Conservation (phyloP, 2,329 filamentous ascomycete species). For the Bipolaris oryzae region DNA sequence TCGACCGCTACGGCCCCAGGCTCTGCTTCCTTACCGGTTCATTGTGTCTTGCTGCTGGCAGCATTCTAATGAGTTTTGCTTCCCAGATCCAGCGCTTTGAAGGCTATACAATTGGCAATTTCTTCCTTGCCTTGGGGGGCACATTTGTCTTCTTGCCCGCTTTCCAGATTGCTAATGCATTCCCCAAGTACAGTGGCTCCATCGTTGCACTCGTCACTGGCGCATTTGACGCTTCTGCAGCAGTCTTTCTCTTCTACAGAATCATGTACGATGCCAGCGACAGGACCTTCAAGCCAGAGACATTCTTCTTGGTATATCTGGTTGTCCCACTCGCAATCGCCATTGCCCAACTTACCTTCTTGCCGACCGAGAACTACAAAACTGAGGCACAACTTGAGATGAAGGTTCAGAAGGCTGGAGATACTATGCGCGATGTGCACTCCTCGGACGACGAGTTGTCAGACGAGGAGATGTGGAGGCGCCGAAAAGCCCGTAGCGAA, state of each 20-base stretch:
- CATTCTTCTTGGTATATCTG: slow-evolving; percentile 76
- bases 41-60: slow-evolving; percentile 41
- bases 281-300: slow-evolving; percentile 64
- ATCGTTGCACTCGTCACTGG: slow-evolving; percentile 81
- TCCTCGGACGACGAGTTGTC: slow-evolving; percentile 61
- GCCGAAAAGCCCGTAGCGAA: slow-evolving; percentile 41
- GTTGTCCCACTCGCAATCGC: slow-evolving; percentile 71
- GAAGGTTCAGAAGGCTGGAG: slow-evolving; percentile 42
- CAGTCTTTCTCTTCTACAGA: slow-evolving; percentile 76
- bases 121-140: slow-evolving; percentile 77
- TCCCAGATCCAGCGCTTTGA: slow-evolving; percentile 46
- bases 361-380: slow-evolving; percentile 80
- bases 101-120: slow-evolving; percentile 70
- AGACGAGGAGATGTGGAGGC: slow-evolving; percentile 56
- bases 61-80: slow-evolving; percentile 47
- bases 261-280: slow-evolving; percentile 68
- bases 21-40: slow-evolving; percentile 42
- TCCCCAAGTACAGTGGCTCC: slow-evolving; percentile 76
- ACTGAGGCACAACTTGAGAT: slow-evolving; percentile 55
- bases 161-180: slow-evolving; percentile 84
- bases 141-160: slow-evolving; percentile 83
- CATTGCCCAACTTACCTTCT: slow-evolving; percentile 69
- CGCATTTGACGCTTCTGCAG: slow-evolving; percentile 82
- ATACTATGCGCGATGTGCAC: slow-evolving; percentile 54
- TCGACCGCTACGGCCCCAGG: slow-evolving; percentile 47